phyloP scores from a whole-genome alignment of 2,329 filamentous ascomycete genomes.

The Nothomitra cinnamomea region DNA sequence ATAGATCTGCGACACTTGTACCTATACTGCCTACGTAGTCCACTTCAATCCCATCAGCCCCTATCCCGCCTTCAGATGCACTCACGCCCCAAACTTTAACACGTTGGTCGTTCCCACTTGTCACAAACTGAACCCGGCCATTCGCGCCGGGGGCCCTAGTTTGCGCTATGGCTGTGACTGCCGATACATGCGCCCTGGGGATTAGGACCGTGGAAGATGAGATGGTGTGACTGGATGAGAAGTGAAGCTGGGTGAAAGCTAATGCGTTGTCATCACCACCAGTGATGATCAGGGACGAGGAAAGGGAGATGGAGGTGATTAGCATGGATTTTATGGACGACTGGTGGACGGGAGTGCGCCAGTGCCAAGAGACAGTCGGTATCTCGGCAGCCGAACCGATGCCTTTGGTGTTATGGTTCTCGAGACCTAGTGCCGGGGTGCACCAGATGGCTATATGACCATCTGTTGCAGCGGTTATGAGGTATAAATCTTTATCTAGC shows the following conservation, averaged over 20 bases:
- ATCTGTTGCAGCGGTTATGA: conserved; percentile 18
- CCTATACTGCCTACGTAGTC: conserved; percentile 15
- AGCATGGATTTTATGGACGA: conserved; percentile 53
- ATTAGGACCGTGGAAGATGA: conserved; percentile 23
- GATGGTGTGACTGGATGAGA: conserved; percentile 10
- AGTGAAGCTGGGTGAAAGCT: conserved; percentile 31
- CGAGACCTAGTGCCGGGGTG: conserved; percentile 4
- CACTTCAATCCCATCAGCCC: conserved; percentile 9
- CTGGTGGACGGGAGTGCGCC: conserved; percentile 47
- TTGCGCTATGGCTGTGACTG: conserved; percentile 41
- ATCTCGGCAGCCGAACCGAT: conserved; percentile 8
- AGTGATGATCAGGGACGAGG: conserved; percentile 42
- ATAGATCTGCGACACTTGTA: conserved; percentile 3
- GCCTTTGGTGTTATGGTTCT: conserved; percentile 2
- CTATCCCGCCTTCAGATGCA: conserved; percentile 13
- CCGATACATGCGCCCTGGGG: conserved; percentile 50
- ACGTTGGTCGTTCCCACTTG: conserved; percentile 42
- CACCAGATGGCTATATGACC: conserved; percentile 14
- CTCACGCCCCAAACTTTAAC: conserved; percentile 33
- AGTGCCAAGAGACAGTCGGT: conserved; percentile 18
- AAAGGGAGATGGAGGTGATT: conserved; percentile 17
- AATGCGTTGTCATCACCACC: conserved; percentile 83
- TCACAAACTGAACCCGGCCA: conserved; percentile 18
- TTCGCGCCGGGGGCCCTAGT: conserved; percentile 22
- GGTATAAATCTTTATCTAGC: conserved; percentile 44